phyloP scores from a whole-genome alignment of 148 eudicot genomes.

The Rhododendron ovatum region DNA sequence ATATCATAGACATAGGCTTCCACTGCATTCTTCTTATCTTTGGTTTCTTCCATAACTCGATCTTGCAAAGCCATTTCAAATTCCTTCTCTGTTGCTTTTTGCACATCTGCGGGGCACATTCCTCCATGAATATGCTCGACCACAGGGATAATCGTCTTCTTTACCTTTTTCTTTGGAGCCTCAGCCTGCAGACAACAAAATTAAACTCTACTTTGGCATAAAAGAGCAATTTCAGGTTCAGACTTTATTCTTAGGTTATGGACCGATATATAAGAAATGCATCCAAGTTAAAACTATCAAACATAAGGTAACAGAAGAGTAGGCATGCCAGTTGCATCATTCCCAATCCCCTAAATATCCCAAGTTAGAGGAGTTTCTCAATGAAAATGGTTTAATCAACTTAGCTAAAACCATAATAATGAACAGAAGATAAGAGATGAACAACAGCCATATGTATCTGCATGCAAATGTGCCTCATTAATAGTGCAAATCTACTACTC shows the following conservation, averaged over 20 bases:
- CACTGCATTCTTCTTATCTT: conserved; percentile 70
- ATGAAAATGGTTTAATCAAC: not conserved
- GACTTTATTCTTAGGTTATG: not conserved
- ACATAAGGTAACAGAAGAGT: not conserved
- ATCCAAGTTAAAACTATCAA: not conserved
- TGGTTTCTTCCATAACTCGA: conserved; percentile 85
- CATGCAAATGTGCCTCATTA: too few species aligned
- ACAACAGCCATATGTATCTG: not conserved
- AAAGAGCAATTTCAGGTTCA: not conserved
- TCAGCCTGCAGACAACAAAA: conserved; percentile 37
- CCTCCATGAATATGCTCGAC: conserved; percentile 56
- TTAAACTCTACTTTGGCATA: not conserved
- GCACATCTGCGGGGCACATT: conserved; percentile 38
- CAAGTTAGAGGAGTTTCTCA: not conserved
- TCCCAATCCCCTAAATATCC: not conserved
- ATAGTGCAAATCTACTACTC: not conserved
- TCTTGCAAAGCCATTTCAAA: conserved; percentile 90
- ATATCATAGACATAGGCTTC: conserved; percentile 83
- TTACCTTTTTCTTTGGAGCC: conserved; percentile 62
- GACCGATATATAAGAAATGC: not conserved
- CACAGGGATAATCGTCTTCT: conserved; percentile 51
- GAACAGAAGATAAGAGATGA: not conserved
- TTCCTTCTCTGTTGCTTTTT: conserved; percentile 72
- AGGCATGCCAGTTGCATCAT: not conserved
- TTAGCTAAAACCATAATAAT: not conserved